Conservation (phyloP, 352 stramenopile genomes). For the Globisporangium iwayamae region DNA sequence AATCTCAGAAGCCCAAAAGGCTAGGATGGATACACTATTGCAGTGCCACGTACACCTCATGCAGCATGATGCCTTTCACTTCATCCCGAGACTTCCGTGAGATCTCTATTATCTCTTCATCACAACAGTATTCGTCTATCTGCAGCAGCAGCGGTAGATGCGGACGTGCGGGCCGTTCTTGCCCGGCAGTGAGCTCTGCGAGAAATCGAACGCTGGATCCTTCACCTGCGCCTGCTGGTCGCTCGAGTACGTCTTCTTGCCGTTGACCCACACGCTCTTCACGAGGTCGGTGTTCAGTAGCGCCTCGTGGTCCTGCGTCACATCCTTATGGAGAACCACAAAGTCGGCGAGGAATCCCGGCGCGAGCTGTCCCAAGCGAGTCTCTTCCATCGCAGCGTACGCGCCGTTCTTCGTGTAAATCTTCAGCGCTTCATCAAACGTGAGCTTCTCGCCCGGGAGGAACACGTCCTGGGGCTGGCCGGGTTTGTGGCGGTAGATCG, state of each 20-base stretch:
- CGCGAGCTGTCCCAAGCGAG: conserved; percentile 42
- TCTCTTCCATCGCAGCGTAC: conserved; percentile 62
- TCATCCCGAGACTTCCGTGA: too few relatives aligned
- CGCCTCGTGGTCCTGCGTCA: conserved; percentile 35
- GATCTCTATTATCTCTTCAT: too few relatives aligned
- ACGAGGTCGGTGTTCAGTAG: conserved; percentile 52
- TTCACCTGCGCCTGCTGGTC: conserved; percentile 18
- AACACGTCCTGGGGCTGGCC: conserved; percentile 45
- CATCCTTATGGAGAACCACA: conserved; percentile 61
- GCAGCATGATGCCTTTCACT: too few relatives aligned
- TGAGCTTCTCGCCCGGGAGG: conserved; percentile 59
- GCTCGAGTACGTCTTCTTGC: conserved; percentile 49
- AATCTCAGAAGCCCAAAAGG: too few relatives aligned
- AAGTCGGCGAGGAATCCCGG: conserved; percentile 66
- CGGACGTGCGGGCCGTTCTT: conserved; percentile 63
- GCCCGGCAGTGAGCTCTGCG: conserved; percentile 54
- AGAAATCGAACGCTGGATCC: conserved; percentile 33
- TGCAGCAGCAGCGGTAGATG: conserved; percentile 61
- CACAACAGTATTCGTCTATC: conserved; percentile 4
- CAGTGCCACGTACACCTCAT: too few relatives aligned
- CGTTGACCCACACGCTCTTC: conserved; percentile 59
- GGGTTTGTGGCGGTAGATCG: conserved; percentile 70
- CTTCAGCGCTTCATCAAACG: conserved; percentile 69
- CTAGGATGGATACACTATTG: too few relatives aligned
- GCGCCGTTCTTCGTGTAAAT: conserved; percentile 81